Evolutionary conservation across 2,329 filamentous ascomycete species (phyloP).

Genomic region (Beauveria scarabaeidicola): DNA sequence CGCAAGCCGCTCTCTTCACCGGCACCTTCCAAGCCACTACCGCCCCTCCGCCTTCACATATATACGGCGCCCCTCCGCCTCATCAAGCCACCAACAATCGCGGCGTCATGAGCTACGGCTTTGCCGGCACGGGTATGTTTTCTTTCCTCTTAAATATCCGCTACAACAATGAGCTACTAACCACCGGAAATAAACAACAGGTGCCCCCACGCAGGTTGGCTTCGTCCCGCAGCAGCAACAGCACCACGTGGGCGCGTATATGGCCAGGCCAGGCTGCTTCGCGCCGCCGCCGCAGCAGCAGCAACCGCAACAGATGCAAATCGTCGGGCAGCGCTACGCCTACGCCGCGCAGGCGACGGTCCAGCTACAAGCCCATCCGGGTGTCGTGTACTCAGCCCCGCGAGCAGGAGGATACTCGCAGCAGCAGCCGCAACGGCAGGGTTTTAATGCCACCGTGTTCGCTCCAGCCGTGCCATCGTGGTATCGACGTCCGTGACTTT

Average conservation of each 20-base stretch:
- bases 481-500: too few species aligned
- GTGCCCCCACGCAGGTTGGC: background rate
- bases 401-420: background rate
- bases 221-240: background rate
- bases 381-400: background rate
- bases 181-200: background rate
- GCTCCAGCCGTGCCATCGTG: background rate
- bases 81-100: too few species aligned
- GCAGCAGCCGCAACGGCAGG: background rate
- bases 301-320: background rate
- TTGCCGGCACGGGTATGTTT: too few species aligned
- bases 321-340: background rate
- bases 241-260: background rate
- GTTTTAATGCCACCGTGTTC: background rate
- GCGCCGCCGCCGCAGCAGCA: background rate
- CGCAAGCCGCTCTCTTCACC: background rate
- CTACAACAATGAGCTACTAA: too few species aligned
- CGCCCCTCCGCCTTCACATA: too few species aligned
- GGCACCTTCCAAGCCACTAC: background rate
- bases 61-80: too few species aligned
- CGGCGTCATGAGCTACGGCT: background rate
- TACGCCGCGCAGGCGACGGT: background rate
- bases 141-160: too few species aligned
- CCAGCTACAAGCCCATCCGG: background rate
- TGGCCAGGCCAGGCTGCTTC: background rate